phyloP scores from a whole-genome alignment of 176 grass and related monocot genomes.

The Stipa capillata region DNA sequence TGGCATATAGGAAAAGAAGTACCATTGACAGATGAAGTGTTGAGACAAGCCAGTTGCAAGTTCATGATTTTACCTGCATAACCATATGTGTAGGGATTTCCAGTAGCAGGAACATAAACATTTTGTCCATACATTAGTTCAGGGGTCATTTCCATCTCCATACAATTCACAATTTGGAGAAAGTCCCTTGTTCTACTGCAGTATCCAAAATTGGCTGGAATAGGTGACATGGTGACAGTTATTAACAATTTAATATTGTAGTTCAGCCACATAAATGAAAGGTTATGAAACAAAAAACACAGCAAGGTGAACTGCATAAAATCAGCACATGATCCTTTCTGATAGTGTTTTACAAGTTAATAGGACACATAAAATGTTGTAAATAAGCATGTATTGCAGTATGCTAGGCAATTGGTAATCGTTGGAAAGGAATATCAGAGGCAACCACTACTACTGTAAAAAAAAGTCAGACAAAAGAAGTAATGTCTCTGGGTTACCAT shows the following conservation, averaged over 20 bases:
- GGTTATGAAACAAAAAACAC: not conserved
- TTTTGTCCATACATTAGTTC: constrained; percentile 55
- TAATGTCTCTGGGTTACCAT: not conserved
- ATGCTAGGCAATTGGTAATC: not conserved
- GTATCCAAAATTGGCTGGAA: constrained; percentile 12
- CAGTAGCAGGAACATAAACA: constrained; percentile 34
- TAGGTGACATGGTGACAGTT: not conserved
- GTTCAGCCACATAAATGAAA: not conserved
- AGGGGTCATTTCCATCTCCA: constrained; percentile 48
- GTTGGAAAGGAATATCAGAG: not conserved
- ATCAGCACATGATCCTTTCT: not conserved
- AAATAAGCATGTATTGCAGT: not conserved
- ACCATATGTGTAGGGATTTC: constrained; percentile 46
- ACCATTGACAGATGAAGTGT: not conserved
- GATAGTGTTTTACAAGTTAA: not conserved
- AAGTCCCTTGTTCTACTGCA: not conserved
- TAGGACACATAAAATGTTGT: not conserved
- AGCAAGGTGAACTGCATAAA: not conserved
- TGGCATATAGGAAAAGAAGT: not conserved
- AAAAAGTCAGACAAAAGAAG: not conserved
- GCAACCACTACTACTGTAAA: not conserved
- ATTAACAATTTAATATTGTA: not conserved
- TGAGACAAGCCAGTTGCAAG: not conserved
- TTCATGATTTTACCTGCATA: constrained; percentile 35
- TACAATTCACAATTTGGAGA: constrained; percentile 7